These are phyloP conservation scores for Trichocomaceae sp. DNA, from an alignment of 2,329 filamentous ascomycete genomes.

Conservation along the genomic window DNA sequence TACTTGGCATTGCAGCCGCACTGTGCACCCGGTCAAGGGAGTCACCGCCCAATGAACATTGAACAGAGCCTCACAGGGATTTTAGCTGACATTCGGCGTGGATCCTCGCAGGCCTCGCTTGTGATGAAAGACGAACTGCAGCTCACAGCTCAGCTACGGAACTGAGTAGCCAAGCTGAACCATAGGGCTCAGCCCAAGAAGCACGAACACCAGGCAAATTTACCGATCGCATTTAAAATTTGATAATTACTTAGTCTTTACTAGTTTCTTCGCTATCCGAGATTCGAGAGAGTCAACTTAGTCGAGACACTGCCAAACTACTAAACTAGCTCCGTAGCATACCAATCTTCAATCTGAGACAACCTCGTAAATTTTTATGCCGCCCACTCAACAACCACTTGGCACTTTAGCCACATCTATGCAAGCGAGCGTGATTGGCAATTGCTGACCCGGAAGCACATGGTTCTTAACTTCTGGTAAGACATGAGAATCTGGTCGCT, in stretches of 20 bases:
- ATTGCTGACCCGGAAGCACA: neutral
- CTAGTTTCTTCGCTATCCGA: too few species aligned
- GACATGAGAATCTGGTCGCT: neutral
- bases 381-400: neutral
- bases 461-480: neutral
- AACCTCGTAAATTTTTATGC: neutral
- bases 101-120: too few species aligned
- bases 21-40: neutral
- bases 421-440: too few species aligned
- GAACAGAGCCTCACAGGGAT: neutral
- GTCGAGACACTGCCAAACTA: too few species aligned
- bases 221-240: neutral
- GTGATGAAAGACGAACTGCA: too few species aligned
- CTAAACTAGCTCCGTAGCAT: too few species aligned
- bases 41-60: neutral
- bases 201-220: neutral
- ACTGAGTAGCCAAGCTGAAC: neutral
- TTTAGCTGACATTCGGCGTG: neutral
- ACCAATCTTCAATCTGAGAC: neutral
- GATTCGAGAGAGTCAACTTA: too few species aligned
- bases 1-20: neutral
- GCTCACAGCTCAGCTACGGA: neutral
- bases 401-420: neutral
- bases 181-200: neutral
- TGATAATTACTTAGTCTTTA: neutral